phyloP scores from a whole-genome alignment of 2,329 filamentous ascomycete genomes.

The Akanthomyces dipterigenus region DNA sequence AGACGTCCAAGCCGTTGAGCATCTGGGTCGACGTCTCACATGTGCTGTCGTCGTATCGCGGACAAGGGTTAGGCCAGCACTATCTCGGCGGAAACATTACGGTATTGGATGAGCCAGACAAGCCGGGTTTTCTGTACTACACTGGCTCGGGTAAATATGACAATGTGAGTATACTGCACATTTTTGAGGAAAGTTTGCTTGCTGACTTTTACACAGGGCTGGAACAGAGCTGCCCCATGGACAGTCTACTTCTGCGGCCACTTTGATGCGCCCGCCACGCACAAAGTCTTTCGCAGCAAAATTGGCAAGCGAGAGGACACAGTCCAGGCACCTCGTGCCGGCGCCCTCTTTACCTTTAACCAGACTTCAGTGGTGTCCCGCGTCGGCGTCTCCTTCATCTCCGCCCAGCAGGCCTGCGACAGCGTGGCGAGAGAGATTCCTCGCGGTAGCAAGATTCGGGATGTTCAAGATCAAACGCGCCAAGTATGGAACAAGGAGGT shows the following conservation, averaged over 20 bases:
- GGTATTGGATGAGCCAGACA: slow-evolving; percentile 34
- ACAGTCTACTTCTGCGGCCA: slow-evolving; percentile 57
- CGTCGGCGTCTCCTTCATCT: slow-evolving; percentile 65
- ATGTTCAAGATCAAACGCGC: slow-evolving; percentile 40
- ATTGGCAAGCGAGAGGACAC: background rate
- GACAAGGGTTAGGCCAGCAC: slow-evolving; percentile 53
- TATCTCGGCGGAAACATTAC: slow-evolving; percentile 55
- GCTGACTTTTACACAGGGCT: slow-evolving; percentile 35
- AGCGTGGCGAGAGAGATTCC: slow-evolving; percentile 54
- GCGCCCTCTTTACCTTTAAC: slow-evolving; percentile 49
- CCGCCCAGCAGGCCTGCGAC: slow-evolving; percentile 49
- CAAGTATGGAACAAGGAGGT: slow-evolving; percentile 55
- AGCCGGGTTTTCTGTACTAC: slow-evolving; percentile 35
- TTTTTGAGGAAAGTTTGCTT: background rate
- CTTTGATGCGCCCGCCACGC: slow-evolving; percentile 43
- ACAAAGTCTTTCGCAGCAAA: slow-evolving; percentile 36
- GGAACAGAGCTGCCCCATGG: slow-evolving; percentile 59
- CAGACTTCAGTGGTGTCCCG: slow-evolving; percentile 43
- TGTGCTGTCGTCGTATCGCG: slow-evolving; percentile 55
- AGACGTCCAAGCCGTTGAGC: slow-evolving; percentile 29
- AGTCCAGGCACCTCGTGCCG: slow-evolving; percentile 33
- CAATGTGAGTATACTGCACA: slow-evolving; percentile 34
- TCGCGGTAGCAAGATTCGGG: slow-evolving; percentile 31
- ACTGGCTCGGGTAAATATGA: slow-evolving; percentile 56
- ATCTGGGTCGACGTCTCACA: slow-evolving; percentile 61